Evolutionary conservation across 2,329 filamentous ascomycete genomes (phyloP).

Genomic region (Apiospora sp.): DNA sequence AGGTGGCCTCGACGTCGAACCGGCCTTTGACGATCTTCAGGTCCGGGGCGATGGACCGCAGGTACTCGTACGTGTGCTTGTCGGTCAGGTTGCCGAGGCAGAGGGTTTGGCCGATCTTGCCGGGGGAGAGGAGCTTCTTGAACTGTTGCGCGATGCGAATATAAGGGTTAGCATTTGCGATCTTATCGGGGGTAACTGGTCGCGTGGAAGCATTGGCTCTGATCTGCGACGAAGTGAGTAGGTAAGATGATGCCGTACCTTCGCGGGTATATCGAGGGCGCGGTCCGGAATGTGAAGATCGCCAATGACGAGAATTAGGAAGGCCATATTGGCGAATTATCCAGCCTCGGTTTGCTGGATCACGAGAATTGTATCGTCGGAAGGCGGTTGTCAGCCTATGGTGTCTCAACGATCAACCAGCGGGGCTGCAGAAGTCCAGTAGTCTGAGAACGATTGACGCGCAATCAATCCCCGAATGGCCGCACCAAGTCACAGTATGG

Average conservation of each 20-base stretch:
- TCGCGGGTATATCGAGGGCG: constrained; percentile 88
- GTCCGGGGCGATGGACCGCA: constrained; percentile 76
- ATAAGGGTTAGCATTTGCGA: neutral
- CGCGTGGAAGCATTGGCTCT: neutral
- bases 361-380: neutral
- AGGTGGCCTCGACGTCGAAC: constrained; percentile 72
- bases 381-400: neutral
- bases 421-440: constrained; percentile 8
- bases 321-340: constrained; percentile 67
- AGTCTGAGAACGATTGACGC: constrained; percentile 13
- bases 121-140: constrained; percentile 83
- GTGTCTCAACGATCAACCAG: neutral
- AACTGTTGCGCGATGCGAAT: constrained; percentile 61
- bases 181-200: neutral
- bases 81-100: constrained; percentile 84
- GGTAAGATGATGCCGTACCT: constrained; percentile 62
- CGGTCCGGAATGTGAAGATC: constrained; percentile 94
- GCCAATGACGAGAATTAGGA: constrained; percentile 89
- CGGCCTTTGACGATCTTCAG: constrained; percentile 74
- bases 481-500: neutral
- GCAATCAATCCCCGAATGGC: neutral
- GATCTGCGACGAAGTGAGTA: constrained; percentile 21
- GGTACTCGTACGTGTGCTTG: constrained; percentile 81
- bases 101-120: constrained; percentile 83
- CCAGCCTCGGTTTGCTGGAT: neutral